A percentile compares a stretch with the other conserved stretches of the same genome.
phyloP scores from a whole-genome alignment of 345 rosid genomes.

The Acer saccharum region DNA sequence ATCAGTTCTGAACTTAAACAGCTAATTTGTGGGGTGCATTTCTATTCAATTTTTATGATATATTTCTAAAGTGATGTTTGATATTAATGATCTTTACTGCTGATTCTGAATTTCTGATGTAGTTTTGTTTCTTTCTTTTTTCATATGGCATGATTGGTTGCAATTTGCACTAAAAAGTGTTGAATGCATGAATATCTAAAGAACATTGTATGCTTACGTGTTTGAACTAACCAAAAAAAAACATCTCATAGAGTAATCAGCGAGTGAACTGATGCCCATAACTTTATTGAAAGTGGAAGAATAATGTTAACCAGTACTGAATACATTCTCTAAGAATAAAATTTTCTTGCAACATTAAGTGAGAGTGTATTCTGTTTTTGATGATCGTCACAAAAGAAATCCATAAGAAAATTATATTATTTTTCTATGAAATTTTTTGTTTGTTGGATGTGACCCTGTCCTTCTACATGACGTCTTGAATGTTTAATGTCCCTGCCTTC shows the following conservation, averaged over 20 bases:
- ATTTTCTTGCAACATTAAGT: too few species aligned
- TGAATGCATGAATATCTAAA: not conserved
- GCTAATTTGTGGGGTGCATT: not conserved
- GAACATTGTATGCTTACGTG: not conserved
- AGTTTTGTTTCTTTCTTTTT: not conserved
- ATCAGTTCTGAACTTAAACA: not conserved
- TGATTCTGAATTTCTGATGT: conserved; percentile 6
- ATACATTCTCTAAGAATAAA: too few species aligned
- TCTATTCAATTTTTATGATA: not conserved
- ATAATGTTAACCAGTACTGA: too few species aligned
- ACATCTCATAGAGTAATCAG: not conserved
- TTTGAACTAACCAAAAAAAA: not conserved
- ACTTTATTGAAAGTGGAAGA: too few species aligned
- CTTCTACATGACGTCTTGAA: too few species aligned
- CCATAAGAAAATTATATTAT: too few species aligned
- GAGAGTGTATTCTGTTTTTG: too few species aligned
- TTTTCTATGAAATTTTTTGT: too few species aligned
- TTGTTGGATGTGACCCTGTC: too few species aligned
- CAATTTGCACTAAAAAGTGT: not conserved
- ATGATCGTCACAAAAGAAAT: too few species aligned
- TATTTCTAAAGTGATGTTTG: conserved; percentile 4
- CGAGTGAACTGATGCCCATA: too few species aligned
- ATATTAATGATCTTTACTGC: conserved; percentile 12
- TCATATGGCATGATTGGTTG: conserved; percentile 10
- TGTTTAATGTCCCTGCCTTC: too few species aligned